Percentiles rank a stretch among this genome's conserved stretches.
Evolutionary conservation across 345 rosid species (phyloP).

Genomic region (Dovyalis caffra): DNA sequence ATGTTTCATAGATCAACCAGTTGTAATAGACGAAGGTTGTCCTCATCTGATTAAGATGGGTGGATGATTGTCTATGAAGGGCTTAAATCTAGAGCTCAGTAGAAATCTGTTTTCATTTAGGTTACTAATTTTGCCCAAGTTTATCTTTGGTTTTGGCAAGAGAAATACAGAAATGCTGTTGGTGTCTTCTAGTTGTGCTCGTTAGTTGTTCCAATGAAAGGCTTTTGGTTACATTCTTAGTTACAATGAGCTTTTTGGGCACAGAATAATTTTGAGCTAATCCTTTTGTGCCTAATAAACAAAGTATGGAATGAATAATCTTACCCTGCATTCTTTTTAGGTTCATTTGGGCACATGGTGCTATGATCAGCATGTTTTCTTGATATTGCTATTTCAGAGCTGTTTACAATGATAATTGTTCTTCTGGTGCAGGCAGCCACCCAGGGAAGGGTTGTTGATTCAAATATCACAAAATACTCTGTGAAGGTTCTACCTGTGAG

Average conservation of each 20-base stretch:
- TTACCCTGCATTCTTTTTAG: not conserved
- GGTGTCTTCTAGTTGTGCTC: not conserved
- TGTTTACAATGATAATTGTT: not conserved
- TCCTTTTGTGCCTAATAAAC: not conserved
- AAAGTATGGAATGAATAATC: not conserved
- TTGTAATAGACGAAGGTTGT: not conserved
- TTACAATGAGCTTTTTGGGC: not conserved
- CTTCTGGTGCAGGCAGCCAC: constrained; percentile 53
- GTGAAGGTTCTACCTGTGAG: constrained; percentile 91
- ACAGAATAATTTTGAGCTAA: not conserved
- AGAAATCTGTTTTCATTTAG: not conserved
- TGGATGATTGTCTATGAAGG: not conserved
- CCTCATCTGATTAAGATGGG: constrained; percentile 6
- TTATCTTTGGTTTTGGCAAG: too few species aligned
- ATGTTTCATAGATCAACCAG: not conserved
- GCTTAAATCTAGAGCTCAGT: not conserved
- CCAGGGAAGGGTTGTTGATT: constrained; percentile 64
- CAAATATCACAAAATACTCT: constrained; percentile 61
- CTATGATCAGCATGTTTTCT: not conserved
- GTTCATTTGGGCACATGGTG: not conserved
- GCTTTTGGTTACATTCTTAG: not conserved
- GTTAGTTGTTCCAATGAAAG: not conserved
- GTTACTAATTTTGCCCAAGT: not conserved
- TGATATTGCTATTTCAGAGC: not conserved
- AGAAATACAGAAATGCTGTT: not conserved